Evolutionary conservation across 352 stramenopile genomes (phyloP).

Genomic region (Pythium guiyangense): DNA sequence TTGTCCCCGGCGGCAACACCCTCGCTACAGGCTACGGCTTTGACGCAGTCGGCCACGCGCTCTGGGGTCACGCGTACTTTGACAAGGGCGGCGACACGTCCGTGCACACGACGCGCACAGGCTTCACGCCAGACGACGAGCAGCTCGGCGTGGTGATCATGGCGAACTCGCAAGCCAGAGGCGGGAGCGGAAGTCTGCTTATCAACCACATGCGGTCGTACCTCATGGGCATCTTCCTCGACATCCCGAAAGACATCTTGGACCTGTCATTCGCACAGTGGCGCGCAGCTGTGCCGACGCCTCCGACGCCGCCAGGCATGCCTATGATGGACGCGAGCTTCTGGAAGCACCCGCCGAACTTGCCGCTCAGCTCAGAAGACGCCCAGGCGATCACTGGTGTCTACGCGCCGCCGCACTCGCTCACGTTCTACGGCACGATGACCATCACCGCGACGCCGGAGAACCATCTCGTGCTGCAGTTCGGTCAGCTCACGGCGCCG

Average conservation of each 20-base stretch:
- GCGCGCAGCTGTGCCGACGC: slow-evolving; percentile 22
- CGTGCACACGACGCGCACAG: slow-evolving; percentile 48
- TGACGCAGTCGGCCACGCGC: slow-evolving; percentile 40
- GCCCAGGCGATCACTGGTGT: slow-evolving; percentile 29
- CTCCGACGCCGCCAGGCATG: slow-evolving; percentile 26
- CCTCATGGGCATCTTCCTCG: slow-evolving; percentile 57
- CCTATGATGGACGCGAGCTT: slow-evolving; percentile 34
- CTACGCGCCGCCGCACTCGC: slow-evolving; percentile 36
- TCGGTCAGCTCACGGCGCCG: neutral
- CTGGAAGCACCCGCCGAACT: slow-evolving; percentile 30
- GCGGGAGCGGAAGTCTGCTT: slow-evolving; percentile 24
- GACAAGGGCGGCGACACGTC: slow-evolving; percentile 63
- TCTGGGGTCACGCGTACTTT: slow-evolving; percentile 61
- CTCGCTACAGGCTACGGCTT: slow-evolving; percentile 60
- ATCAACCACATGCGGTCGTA: slow-evolving; percentile 63
- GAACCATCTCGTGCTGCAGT: slow-evolving; percentile 2
- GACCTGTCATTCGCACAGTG: slow-evolving; percentile 34
- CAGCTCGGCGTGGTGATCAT: too few relatives aligned
- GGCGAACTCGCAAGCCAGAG: slow-evolving; percentile 55
- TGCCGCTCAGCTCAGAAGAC: slow-evolving; percentile 18
- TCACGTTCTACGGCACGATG: slow-evolving; percentile 31
- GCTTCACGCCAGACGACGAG: slow-evolving; percentile 31
- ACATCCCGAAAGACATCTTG: slow-evolving; percentile 47
- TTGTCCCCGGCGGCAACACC: slow-evolving; percentile 35
- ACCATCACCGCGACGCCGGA: slow-evolving; percentile 13